Base-by-base conservation (phyloP, 306 rosid species). In the Rosa lucieae region DNA sequence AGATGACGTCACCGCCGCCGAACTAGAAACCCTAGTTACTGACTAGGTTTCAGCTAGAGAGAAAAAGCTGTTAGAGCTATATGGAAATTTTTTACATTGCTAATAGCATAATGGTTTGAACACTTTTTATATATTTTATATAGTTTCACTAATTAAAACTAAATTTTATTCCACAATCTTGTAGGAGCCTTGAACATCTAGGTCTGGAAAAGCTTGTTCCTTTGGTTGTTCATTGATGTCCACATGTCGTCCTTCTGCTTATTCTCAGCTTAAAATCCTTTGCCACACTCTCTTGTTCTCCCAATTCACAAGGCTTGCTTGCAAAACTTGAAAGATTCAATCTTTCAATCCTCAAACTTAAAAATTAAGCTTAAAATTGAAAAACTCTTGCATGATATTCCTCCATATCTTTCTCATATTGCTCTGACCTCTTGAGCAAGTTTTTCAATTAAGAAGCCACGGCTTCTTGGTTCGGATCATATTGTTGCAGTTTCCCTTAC, bases 371-470 rank as follows among this genome's bases (percentile, higher is more conserved):
- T 68, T 5, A 61, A 56, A 43, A 70, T 48, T 40, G 67, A 77
- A 43, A 17, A 26, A 77, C 85, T 39, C 35, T 58, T 23, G 92
- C 98, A 83, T 90, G 95, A 86, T 91, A 94, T 39, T 90, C 92
- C 84, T 91, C 87, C 99, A 94, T 92, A 63, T 89, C 92, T 79
- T 77, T 87, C 83, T 94, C 99, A 81, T 94, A 91, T 82, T 89
- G 86, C 87, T 87, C 97, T 89, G 91, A 89, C 85, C 97, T 92
- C 77, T 89, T 89, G 53, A 95, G 88, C 86, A 95, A 79, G 26
- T 84, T 88, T 85, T 92, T 92, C 53, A 92, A 87, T 75, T 89
- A 89, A 18, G 76, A 76, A 56, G 99, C 97, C 43, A 92, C 96
- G 72, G 67, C 80, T 78, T 92, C 95, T 79, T 95, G 99, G 80